Evolutionary conservation across 106 monocot genomes (phyloP).

Genomic region (Dendrobium chrysotoxum): DNA sequence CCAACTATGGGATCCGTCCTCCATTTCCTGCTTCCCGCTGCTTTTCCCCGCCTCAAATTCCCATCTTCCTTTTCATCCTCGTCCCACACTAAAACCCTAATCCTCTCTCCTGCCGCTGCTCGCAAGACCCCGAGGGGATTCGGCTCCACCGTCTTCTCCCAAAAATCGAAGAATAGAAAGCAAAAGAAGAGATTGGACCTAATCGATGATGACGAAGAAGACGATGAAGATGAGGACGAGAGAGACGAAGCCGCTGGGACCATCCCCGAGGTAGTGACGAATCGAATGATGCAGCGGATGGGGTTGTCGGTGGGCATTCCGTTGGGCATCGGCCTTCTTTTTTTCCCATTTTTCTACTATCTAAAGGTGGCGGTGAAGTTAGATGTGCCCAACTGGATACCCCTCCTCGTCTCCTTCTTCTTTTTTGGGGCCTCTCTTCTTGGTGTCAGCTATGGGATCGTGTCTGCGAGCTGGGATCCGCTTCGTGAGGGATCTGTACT

Average conservation of each 20-base stretch:
- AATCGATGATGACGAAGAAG: slow-evolving; percentile 11
- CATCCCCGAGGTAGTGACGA: slow-evolving; percentile 91
- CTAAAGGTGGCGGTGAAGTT: slow-evolving; percentile 65
- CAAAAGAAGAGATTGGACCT: not conserved
- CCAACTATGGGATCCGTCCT: not conserved
- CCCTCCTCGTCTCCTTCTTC: slow-evolving; percentile 81
- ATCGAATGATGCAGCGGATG: slow-evolving; percentile 88
- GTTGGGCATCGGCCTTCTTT: slow-evolving; percentile 52
- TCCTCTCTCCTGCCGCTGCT: slow-evolving; percentile 8
- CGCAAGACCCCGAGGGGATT: slow-evolving; percentile 56
- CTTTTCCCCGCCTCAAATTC: not conserved
- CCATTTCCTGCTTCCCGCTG: not conserved
- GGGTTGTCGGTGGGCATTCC: slow-evolving; percentile 81
- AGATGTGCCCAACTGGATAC: slow-evolving; percentile 89
- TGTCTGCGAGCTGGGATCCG: slow-evolving; percentile 98
- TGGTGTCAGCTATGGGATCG: slow-evolving; percentile 90
- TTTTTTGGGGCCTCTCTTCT: slow-evolving; percentile 90
- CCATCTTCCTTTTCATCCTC: not conserved
- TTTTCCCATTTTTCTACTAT: slow-evolving; percentile 98
- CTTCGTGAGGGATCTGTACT: slow-evolving; percentile 77
- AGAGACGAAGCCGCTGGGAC: slow-evolving; percentile 22
- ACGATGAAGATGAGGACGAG: slow-evolving; percentile 26
- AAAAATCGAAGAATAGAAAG: slow-evolving; percentile 19
- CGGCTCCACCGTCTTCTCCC: slow-evolving; percentile 27
- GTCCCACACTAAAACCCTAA: not conserved